Evolutionary conservation across 2,329 filamentous ascomycete species (phyloP).

Genomic region (Trichoderma citrinoviride): DNA sequence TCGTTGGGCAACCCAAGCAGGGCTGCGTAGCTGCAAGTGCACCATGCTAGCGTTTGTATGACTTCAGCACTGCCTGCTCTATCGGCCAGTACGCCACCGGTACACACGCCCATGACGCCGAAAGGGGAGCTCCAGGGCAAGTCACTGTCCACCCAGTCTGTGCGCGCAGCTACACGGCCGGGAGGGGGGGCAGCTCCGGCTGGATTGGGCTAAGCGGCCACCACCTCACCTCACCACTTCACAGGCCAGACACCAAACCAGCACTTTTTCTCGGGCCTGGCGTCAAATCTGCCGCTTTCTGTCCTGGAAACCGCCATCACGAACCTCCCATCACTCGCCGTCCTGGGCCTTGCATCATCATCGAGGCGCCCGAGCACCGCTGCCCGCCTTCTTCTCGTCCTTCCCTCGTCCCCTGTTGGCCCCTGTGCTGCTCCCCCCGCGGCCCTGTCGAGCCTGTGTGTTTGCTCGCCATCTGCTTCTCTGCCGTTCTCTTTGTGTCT

Average conservation of each 20-base stretch:
- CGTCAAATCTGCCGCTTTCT: constrained; percentile 32
- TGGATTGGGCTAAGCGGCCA: constrained; percentile 21
- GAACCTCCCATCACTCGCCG: constrained; percentile 25
- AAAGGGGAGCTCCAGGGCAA: constrained; percentile 9
- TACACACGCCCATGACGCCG: constrained; percentile 4
- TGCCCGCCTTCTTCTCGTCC: constrained; percentile 11
- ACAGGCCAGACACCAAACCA: constrained; percentile 17
- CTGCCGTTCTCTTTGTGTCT: constrained; percentile 24
- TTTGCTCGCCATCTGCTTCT: constrained; percentile 19
- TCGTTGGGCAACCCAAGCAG: background rate
- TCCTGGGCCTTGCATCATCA: constrained; percentile 21
- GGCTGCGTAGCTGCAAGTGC: background rate
- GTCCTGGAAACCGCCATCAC: constrained; percentile 31
- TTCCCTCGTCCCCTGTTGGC: background rate
- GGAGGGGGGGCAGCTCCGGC: constrained; percentile 10
- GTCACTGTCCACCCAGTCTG: constrained; percentile 7
- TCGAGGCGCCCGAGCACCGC: constrained; percentile 20
- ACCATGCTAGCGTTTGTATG: background rate
- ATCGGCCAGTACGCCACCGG: background rate
- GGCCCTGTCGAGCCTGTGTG: constrained; percentile 2
- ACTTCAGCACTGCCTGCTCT: background rate
- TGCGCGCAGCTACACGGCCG: background rate
- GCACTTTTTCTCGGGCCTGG: constrained; percentile 22
- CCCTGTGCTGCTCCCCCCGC: background rate
- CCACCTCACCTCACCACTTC: constrained; percentile 19